Percentiles rank a stretch among this genome's conserved stretches.
These are phyloP conservation scores for Nannizziopsis arthrosporioides DNA, from an alignment of 2,329 filamentous ascomycete species.

Conservation along the genomic window DNA sequence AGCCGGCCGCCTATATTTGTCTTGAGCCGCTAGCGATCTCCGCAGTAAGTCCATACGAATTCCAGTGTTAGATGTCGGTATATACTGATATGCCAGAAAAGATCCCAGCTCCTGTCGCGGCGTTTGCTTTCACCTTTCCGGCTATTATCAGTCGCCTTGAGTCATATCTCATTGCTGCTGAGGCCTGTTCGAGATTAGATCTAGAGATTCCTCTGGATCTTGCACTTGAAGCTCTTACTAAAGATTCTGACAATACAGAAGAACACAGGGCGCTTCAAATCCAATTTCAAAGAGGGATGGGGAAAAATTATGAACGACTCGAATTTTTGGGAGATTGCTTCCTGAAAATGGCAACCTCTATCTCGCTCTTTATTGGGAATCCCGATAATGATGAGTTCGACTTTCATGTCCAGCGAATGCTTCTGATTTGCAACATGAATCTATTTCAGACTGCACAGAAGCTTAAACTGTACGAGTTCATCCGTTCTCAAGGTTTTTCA, in stretches of 20 bases:
- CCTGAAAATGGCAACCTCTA: slow-evolving; percentile 88
- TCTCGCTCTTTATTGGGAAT: slow-evolving; percentile 66
- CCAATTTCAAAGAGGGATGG: slow-evolving; percentile 75
- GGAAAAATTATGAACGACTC: slow-evolving; percentile 84
- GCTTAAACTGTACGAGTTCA: slow-evolving; percentile 56
- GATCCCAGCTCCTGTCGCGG: slow-evolving; percentile 58
- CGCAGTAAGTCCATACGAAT: slow-evolving; percentile 43
- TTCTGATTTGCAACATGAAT: slow-evolving; percentile 82
- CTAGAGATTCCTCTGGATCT: slow-evolving; percentile 55
- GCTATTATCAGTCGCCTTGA: slow-evolving; percentile 78
- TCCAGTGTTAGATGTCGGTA: neutral
- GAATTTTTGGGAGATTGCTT: slow-evolving; percentile 92
- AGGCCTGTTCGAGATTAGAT: slow-evolving; percentile 56
- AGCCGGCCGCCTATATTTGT: slow-evolving; percentile 54
- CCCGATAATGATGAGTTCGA: slow-evolving; percentile 72
- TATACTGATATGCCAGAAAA: slow-evolving; percentile 24
- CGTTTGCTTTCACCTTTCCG: slow-evolving; percentile 64
- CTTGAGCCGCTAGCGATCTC: slow-evolving; percentile 69
- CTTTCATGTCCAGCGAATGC: slow-evolving; percentile 83
- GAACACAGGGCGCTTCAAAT: slow-evolving; percentile 57
- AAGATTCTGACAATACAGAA: slow-evolving; percentile 75
- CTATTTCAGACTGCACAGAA: slow-evolving; percentile 65
- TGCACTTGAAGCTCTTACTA: slow-evolving; percentile 81
- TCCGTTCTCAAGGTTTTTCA: slow-evolving; percentile 73
- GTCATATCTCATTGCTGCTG: slow-evolving; percentile 64